Conservation (phyloP, 257 asterid species). For the Petunia secreta region DNA sequence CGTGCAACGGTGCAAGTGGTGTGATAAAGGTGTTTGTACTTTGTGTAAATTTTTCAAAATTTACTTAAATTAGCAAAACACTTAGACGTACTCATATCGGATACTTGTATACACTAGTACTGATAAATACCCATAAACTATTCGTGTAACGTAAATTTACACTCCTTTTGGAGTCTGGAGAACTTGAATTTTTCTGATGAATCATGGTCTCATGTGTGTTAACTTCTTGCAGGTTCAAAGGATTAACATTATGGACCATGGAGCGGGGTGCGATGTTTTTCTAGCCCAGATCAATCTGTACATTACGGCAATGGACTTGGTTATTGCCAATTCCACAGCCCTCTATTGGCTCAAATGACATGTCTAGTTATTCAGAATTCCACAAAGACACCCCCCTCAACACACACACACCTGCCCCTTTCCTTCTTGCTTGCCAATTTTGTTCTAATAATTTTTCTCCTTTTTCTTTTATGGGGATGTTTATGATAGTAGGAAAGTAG, state of each 20-base stretch:
- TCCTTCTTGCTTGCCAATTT: too few relatives aligned
- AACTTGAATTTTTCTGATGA: not conserved
- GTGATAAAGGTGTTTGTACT: not conserved
- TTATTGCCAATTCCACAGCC: too few relatives aligned
- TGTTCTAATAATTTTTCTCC: too few relatives aligned
- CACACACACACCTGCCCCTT: too few relatives aligned
- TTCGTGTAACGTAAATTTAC: not conserved
- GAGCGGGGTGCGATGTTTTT: not conserved
- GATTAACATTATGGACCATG: not conserved
- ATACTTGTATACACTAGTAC: not conserved
- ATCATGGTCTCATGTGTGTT: not conserved
- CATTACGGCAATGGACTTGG: too few relatives aligned
- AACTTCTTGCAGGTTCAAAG: constrained; percentile 26
- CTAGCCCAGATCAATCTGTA: not conserved
- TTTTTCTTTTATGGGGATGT: too few relatives aligned
- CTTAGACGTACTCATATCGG: not conserved
- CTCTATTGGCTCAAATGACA: too few relatives aligned
- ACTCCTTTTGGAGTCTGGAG: not conserved
- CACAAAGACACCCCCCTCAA: too few relatives aligned
- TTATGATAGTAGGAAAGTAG: too few relatives aligned
- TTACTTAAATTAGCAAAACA: not conserved
- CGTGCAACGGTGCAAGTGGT: not conserved
- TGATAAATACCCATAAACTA: not conserved
- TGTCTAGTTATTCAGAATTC: too few relatives aligned
- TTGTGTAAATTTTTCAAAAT: too few relatives aligned